phyloP scores from a whole-genome alignment of 1,284 basidiomycete species.

The Vanrija humicola region DNA sequence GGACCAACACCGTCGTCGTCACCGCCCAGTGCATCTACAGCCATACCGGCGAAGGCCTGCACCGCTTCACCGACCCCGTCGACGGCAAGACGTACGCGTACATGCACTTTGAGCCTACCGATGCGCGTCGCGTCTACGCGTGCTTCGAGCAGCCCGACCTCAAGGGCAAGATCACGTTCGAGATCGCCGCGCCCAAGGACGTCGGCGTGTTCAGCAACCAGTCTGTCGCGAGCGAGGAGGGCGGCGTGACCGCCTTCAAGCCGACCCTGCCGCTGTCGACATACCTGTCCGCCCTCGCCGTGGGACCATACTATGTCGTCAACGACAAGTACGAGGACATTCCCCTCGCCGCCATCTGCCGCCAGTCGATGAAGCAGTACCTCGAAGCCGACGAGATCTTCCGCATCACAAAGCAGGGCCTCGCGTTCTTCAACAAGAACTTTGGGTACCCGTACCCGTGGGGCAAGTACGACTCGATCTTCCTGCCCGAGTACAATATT shows the following conservation, averaged over 20 bases:
- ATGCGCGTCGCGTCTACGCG: slow-evolving; percentile 8
- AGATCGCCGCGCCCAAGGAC: background rate
- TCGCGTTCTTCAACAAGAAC: slow-evolving; percentile 3
- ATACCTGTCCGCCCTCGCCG: slow-evolving; percentile 6
- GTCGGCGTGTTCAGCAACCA: slow-evolving; percentile 6
- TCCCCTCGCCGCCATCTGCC: slow-evolving; percentile 4
- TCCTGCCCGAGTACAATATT: slow-evolving; percentile 14
- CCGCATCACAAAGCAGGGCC: slow-evolving; percentile 7
- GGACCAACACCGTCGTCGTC: slow-evolving; percentile 3
- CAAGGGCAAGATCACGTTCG: slow-evolving; percentile 8
- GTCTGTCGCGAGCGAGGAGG: slow-evolving; percentile 1
- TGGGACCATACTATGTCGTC: slow-evolving; percentile 7
- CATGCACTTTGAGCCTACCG: slow-evolving; percentile 12
- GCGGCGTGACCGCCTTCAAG: background rate
- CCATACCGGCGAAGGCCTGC: slow-evolving; percentile 10
- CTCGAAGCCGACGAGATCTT: slow-evolving; percentile 7
- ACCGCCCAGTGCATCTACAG: slow-evolving; percentile 6
- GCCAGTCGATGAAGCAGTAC: slow-evolving; percentile 7
- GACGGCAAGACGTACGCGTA: slow-evolving; percentile 11
- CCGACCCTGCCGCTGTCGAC: slow-evolving; percentile 8
- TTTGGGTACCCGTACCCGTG: slow-evolving; percentile 10
- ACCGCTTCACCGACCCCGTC: slow-evolving; percentile 10
- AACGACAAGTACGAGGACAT: background rate
- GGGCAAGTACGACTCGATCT: slow-evolving; percentile 14
- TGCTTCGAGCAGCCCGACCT: slow-evolving; percentile 15